These are phyloP conservation scores for Quercus phellos DNA, from an alignment of 331 rosid species.

Conservation along the genomic window DNA sequence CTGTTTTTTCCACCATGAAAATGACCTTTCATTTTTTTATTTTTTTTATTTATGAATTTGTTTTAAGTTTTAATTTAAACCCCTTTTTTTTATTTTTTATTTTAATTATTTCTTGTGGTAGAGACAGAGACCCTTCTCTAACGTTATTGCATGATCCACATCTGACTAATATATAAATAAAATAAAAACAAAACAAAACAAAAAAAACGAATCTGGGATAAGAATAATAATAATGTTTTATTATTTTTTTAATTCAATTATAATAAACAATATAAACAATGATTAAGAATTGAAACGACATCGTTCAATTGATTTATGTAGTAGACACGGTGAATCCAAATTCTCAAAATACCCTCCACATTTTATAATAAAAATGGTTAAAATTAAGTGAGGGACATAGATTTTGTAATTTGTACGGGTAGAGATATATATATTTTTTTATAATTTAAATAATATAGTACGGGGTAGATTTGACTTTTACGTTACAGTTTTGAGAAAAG, in stretches of 20 bases:
- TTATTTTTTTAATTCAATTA: no score
- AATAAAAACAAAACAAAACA: not conserved
- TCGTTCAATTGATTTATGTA: not conserved
- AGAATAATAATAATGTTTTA: not conserved
- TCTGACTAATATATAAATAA: not conserved
- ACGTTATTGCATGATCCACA: not conserved
- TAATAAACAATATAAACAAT: no score
- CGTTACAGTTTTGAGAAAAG: no score
- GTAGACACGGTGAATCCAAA: no score
- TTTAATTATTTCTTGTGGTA: not conserved
- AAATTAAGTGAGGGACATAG: no score
- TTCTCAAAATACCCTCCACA: no score
- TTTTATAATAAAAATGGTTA: no score
- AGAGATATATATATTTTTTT: no score
- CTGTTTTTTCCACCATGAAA: not conserved
- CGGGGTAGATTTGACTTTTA: not conserved
- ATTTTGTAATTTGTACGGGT: no score
- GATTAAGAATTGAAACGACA: not conserved
- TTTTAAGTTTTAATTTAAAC: not conserved
- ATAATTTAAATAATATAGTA: no score
- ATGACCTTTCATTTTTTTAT: not conserved
- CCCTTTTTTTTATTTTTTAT: not conserved
- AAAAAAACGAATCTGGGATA: not conserved
- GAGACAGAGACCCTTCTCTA: not conserved
- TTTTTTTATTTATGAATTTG: not conserved